Percentiles rank a stretch among this genome's conserved stretches.
These are phyloP conservation scores for Fusarium chlamydosporum DNA, from an alignment of 2,329 filamentous ascomycete genomes.

Conservation along the genomic window DNA sequence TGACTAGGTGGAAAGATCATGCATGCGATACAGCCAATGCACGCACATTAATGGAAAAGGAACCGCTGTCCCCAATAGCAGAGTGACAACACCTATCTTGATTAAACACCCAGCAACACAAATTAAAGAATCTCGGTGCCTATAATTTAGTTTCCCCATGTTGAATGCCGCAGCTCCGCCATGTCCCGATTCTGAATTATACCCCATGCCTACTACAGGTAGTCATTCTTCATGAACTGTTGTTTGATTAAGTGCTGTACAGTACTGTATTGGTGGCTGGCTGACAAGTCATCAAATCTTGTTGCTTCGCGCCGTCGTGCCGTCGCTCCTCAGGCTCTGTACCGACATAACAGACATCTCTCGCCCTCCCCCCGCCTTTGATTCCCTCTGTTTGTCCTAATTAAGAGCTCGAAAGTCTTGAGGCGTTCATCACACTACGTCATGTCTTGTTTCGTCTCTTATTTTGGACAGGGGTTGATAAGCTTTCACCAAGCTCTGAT, in stretches of 20 bases:
- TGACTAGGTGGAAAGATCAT: slow-evolving; percentile 10
- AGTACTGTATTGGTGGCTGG: no score
- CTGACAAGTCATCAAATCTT: neutral
- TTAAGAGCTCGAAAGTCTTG: slow-evolving; percentile 5
- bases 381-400: slow-evolving; percentile 13
- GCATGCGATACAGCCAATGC: slow-evolving; percentile 11
- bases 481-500: slow-evolving; percentile 40
- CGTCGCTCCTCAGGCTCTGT: slow-evolving; percentile 22
- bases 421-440: slow-evolving; percentile 24
- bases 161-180: slow-evolving; percentile 31
- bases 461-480: slow-evolving; percentile 24
- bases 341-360: neutral
- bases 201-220: neutral
- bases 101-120: neutral
- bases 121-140: slow-evolving; percentile 28
- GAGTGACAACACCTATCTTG: slow-evolving; percentile 17
- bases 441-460: slow-evolving; percentile 26
- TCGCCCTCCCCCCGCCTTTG: neutral
- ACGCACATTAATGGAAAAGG: neutral
- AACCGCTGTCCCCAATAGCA: neutral
- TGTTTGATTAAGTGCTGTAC: no score
- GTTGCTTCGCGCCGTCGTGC: slow-evolving; percentile 26
- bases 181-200: slow-evolving; percentile 15
- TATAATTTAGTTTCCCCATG: slow-evolving; percentile 30
- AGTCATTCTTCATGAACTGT: neutral